Evolutionary conservation across 805 yeast species (phyloP), one percentile per base, ranked within the genome.

Genomic region (Teunomyces gatunensis): DNA sequence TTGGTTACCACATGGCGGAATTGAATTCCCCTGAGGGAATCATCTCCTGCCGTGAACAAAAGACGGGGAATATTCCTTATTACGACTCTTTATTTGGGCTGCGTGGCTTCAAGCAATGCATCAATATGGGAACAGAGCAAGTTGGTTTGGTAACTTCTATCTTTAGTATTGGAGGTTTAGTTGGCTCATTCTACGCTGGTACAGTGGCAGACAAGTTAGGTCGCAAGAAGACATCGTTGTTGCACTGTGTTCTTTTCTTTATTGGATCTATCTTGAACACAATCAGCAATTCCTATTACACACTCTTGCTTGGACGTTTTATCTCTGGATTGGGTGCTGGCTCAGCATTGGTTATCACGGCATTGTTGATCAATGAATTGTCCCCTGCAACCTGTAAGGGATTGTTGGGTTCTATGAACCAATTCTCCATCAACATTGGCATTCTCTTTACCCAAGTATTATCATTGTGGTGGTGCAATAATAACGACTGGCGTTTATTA

Each of bases 1-100:
- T 85, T 64, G 99, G 99, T 1, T 89, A 87, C 64, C 98, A 94
- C 63, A 84, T 92, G 85, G 85, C 97, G 1, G 97, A 91, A 64
- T 75, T 92, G 62, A 92, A 92, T 67, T 96, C 97, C 5, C 97
- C 97, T 0, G 87, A 86, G 48, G 76, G 78, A 11, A 78, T 80
- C 28, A 73, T 89, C 42, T 77, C 87, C 9, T 89, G 96, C 59
- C 64, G 59, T 20, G 51, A 48, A 3, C 49, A 61, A 4, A 55
- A 52, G 6, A 75, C 77, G 0, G 72, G 68, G 5, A 25, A 25
- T 4, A 32, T 56, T 9, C 67, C 69, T 1, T 77, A 68, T 50
- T 53, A 48, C 4, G 60, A 65, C 4, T 64, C 77, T 2, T 70
- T 70, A 67, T 74, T 74, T 48, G 78, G 77, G 0, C 41, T 48